Base-by-base conservation (phyloP, 2,329 filamentous ascomycete genomes). In the Macroventuria anomochaeta region DNA sequence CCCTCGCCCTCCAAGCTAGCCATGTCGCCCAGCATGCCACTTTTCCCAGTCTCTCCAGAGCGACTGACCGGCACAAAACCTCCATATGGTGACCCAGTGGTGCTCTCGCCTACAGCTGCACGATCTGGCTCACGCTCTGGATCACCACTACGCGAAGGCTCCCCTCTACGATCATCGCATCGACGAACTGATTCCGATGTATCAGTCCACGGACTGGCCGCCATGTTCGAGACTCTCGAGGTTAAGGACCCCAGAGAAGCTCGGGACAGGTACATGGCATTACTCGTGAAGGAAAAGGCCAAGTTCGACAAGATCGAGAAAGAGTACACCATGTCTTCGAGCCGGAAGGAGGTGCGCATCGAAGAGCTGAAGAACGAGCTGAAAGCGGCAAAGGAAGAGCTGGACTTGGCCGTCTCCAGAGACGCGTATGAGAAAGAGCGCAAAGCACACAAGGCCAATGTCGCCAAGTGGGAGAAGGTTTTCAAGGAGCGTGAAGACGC, bases 141-240 rank as follows among this genome's bases (percentile, higher is more conserved):
- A 7, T 63, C 70, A 5, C 69, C 71, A 25, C 57, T 74, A 26
- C 70, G 55, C 85, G 86, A 62, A 12, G 55, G 58, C 38, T 64
- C 61, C 25, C 61, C 61, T 26, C 39, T 64, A 29, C 61, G 61
- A 50, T 61, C 61, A 44, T 61, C 61, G 38, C 71, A 73, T 53
- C 57, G 66, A 17, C 65, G 75, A 26, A 75, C 69, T 53, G 71
- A 72, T 57, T 76, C 72, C 17, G 71, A 75, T 33, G 63, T 71
- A 17, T 71, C 70, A 23, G 75, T 76, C 13, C 71, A 71, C 32
- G 77, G 77, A 33, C 74, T 81, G 67, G 88, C 90, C 58, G 86
- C 84, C 67, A 88, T 89, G 73, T 90, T 91, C 74, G 89, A 91
- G 76, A 83, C 80, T 52, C 79, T 91, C 29, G 83, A 87, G 52